Percentiles rank a stretch among this genome's conserved stretches.
Evolutionary conservation across 495 filamentous ascomycete genomes (phyloP).

Genomic region (Aspergillus avenaceus): DNA sequence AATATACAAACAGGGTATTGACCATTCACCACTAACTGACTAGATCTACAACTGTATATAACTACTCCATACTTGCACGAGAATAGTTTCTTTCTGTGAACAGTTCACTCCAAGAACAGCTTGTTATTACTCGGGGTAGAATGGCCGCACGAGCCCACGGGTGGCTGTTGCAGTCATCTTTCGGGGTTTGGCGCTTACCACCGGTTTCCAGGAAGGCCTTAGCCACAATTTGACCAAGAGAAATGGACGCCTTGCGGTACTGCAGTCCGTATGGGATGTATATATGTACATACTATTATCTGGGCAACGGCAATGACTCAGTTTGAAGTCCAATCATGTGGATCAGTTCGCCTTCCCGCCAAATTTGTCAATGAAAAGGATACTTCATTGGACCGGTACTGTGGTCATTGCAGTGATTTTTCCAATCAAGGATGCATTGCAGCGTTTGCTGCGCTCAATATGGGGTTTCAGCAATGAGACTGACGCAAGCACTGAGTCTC

Average conservation of each 20-base stretch:
- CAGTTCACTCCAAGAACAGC: not conserved
- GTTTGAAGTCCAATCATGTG: not conserved
- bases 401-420: not conserved
- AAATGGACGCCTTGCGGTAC: not conserved
- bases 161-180: not conserved
- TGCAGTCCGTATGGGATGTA: not conserved
- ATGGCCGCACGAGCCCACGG: not conserved
- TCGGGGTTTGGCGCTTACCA: not conserved
- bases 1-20: too few species aligned
- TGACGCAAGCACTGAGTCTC: not conserved
- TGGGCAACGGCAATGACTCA: not conserved
- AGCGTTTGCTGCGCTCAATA: not conserved
- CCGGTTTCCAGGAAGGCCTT: not conserved
- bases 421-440: not conserved
- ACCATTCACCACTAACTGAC: too few species aligned
- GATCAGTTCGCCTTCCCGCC: not conserved
- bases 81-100: too few species aligned
- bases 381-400: not conserved
- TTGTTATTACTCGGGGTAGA: not conserved
- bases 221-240: not conserved
- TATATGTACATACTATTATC: not conserved
- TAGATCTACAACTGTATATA: not conserved
- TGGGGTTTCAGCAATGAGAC: not conserved
- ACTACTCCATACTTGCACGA: too few species aligned
- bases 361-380: not conserved